phyloP scores from a whole-genome alignment of 2,329 filamentous ascomycete genomes.

The Chrysoporthe cubensis region DNA sequence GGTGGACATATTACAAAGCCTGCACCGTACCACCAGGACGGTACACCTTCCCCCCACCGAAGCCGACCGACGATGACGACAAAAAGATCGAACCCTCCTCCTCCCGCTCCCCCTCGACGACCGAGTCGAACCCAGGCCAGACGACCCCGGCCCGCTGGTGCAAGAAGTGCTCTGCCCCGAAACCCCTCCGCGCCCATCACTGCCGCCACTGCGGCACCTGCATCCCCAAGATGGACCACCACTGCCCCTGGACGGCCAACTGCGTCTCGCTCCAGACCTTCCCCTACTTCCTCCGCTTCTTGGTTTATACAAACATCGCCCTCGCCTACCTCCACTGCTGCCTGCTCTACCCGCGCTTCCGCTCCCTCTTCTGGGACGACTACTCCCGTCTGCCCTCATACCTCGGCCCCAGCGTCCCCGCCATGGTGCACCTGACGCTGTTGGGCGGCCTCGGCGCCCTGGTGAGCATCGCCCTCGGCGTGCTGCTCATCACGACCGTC shows the following conservation, averaged over 20 bases:
- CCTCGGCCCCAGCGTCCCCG: slow-evolving; percentile 66
- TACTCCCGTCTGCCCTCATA: slow-evolving; percentile 74
- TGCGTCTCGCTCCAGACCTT: slow-evolving; percentile 83
- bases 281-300: slow-evolving; percentile 81
- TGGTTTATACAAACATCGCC: slow-evolving; percentile 68
- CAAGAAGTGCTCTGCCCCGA: slow-evolving; percentile 73
- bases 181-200: slow-evolving; percentile 80
- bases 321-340: slow-evolving; percentile 63
- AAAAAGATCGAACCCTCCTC: background rate
- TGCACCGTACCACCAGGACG: slow-evolving; percentile 62
- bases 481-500: slow-evolving; percentile 67
- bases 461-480: slow-evolving; percentile 62
- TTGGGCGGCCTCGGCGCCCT: slow-evolving; percentile 61
- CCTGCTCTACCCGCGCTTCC: slow-evolving; percentile 63
- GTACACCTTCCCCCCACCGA: slow-evolving; percentile 47
- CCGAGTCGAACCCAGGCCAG: slow-evolving; percentile 34
- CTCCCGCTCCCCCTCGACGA: background rate
- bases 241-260: slow-evolving; percentile 84
- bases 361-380: slow-evolving; percentile 61
- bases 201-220: slow-evolving; percentile 77
- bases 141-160: slow-evolving; percentile 62
- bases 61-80: background rate
- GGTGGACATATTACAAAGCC: slow-evolving; percentile 70
- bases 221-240: slow-evolving; percentile 82
- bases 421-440: slow-evolving; percentile 65